These are phyloP conservation scores for cucumber (Cucumis sativus) DNA, from an alignment of 306 rosid genomes.

Conservation along the genomic window DNA sequence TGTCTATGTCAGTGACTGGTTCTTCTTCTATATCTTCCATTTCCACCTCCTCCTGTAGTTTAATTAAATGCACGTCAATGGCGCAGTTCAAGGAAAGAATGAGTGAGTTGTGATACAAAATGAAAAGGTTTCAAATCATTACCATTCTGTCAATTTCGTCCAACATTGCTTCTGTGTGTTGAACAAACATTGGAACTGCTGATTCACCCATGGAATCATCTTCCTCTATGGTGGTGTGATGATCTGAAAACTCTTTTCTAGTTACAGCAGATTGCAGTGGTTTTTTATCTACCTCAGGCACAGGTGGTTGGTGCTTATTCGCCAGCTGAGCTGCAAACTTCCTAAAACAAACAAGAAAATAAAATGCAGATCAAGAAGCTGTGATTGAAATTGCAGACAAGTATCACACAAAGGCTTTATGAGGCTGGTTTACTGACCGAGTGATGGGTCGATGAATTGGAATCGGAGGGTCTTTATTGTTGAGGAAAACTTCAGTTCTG, in stretches of 20 bases:
- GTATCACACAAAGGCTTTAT: background rate
- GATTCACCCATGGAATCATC: conserved; percentile 17
- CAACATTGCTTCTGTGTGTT: conserved; percentile 48
- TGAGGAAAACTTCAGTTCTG: conserved; percentile 14
- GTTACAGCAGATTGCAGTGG: conserved; percentile 8
- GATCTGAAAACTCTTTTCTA: conserved; percentile 20
- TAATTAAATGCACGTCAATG: background rate
- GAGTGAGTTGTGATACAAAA: background rate
- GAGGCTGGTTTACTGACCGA: conserved; percentile 10
- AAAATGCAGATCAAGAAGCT: background rate
- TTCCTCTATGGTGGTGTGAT: conserved; percentile 20
- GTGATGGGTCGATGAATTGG: conserved; percentile 25
- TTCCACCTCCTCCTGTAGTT: conserved; percentile 32
- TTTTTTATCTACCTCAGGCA: conserved; percentile 17
- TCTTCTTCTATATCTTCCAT: conserved; percentile 37
- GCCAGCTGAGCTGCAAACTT: conserved; percentile 43
- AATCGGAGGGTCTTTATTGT: conserved; percentile 13
- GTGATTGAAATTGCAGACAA: background rate
- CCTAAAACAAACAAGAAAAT: conserved; percentile 23
- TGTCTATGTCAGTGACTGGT: conserved; percentile 29
- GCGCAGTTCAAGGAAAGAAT: background rate
- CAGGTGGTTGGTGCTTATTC: conserved; percentile 16
- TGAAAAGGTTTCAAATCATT: background rate
- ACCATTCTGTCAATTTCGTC: conserved; percentile 48
- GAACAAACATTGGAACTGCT: conserved; percentile 46